These are phyloP conservation scores for Puccinia horiana DNA, from an alignment of 1,284 basidiomycete species.

Conservation along the genomic window DNA sequence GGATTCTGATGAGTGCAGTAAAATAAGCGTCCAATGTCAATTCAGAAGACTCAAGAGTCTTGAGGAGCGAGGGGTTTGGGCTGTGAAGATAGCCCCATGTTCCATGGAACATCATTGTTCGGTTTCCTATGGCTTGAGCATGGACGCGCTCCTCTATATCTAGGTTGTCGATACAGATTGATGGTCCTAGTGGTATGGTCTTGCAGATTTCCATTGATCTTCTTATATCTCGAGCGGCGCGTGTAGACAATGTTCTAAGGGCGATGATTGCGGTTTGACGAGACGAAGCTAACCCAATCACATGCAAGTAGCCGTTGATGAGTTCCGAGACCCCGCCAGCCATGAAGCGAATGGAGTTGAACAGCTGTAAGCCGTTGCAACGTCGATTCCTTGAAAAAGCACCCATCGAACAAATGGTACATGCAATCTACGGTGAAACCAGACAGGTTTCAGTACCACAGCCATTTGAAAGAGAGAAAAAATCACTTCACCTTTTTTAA, in stretches of 20 bases:
- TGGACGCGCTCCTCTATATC: conserved; percentile 1
- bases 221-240: background rate
- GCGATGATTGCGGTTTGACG: background rate
- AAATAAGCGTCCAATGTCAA: background rate
- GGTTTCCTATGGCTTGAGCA: background rate
- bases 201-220: background rate
- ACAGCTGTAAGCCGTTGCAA: background rate
- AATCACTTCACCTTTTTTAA: background rate
- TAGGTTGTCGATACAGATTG: conserved; percentile 7
- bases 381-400: background rate
- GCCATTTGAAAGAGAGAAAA: background rate
- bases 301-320: background rate
- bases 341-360: background rate
- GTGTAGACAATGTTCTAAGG: background rate
- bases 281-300: background rate
- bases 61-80: background rate
- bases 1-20: background rate
- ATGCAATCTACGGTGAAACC: background rate
- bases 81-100: conserved; percentile 1
- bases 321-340: background rate
- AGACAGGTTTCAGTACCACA: background rate
- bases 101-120: background rate
- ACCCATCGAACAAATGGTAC: background rate
- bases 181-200: background rate
- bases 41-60: background rate